These are phyloP conservation scores for Conticribra weissflogii DNA, from an alignment of 108 stramenopile genomes.

Conservation along the genomic window DNA sequence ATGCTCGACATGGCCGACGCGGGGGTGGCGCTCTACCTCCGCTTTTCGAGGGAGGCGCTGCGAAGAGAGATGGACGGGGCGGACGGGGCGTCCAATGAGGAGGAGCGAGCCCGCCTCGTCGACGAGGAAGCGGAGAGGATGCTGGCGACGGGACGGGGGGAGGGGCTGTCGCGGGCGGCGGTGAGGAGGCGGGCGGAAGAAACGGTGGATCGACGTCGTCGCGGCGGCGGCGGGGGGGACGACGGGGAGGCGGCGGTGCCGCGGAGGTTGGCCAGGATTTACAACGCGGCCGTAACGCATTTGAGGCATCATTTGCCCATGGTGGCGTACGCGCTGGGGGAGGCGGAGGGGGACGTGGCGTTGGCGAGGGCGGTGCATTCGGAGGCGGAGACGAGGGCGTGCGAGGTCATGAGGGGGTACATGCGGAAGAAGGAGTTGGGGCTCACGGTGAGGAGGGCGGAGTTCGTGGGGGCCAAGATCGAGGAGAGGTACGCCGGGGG, in stretches of 20 bases:
- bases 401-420: conserved; percentile 62
- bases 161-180: conserved; percentile 43
- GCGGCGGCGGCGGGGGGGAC: conserved; percentile 54
- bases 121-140: background rate
- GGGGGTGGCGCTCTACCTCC: conserved; percentile 74
- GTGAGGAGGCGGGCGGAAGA: conserved; percentile 36
- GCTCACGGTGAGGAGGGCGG: conserved; percentile 54
- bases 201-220: conserved; percentile 21
- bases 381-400: conserved; percentile 70
- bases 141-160: conserved; percentile 9
- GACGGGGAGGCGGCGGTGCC: conserved; percentile 58
- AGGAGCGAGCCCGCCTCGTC: background rate
- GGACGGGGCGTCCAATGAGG: background rate
- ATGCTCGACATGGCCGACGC: conserved; percentile 75
- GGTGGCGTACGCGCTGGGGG: conserved; percentile 78
- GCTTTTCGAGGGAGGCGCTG: conserved; percentile 50
- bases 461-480: conserved; percentile 59
- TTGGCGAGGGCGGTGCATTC: conserved; percentile 81
- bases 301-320: conserved; percentile 90
- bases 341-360: conserved; percentile 84
- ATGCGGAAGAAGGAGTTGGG: conserved; percentile 53
- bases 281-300: conserved; percentile 78
- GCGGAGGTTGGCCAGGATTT: conserved; percentile 69
- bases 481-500: conserved; percentile 62
- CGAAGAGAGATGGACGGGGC: conserved; percentile 41